Evolutionary conservation across 768 basidiomycete species (phyloP), one percentile per base, ranked within the genome.

Genomic region (Floccularia luteovirens): DNA sequence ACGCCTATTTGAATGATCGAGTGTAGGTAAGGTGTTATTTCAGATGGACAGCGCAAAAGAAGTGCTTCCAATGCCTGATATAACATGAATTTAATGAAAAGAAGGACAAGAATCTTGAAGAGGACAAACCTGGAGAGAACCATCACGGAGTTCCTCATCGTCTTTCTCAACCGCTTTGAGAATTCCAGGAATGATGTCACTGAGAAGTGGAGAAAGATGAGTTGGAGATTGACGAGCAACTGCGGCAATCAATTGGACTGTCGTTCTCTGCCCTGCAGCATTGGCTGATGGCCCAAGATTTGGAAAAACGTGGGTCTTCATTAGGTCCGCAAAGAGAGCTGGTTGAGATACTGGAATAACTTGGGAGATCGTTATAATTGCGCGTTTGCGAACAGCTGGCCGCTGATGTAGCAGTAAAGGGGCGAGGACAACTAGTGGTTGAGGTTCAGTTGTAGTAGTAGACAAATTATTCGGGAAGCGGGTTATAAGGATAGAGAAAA

Each of bases 331-430:
- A 54, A 88, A 86, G 7, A 86, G 59, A 2, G 69, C 64, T 3
- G 77, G 67, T 28, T 75, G 76, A 6, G 83, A 82, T 31, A 78
- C 76, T 12, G 82, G 85, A 27, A 92, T 72, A 55, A 91, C 86
- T 48, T 90, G 87, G 0, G 90, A 85, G 30, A 91, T 59, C 0
- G 91, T 89, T 25, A 80, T 67, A 43, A 97, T 92, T 2, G 90
- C 87, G 38, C 92, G 84, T 66, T 98, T 98, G 37, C 93, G 79
- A 39, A 98, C 88, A 0, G 90, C 90, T 7, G 86, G 76, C 3
- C 91, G 81, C 5, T 72, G 53, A 61, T 85, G 87, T n/a, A 68
- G 71, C 33, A 90, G 74, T 22, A 87, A 72, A 25, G 77, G 88
- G 1, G 76, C 82, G 40, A 86, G 73, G 14, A 82, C 78, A 4